Base-by-base conservation (phyloP, 2,329 filamentous ascomycete genomes). In the Torrubiellomyces zombiae region DNA sequence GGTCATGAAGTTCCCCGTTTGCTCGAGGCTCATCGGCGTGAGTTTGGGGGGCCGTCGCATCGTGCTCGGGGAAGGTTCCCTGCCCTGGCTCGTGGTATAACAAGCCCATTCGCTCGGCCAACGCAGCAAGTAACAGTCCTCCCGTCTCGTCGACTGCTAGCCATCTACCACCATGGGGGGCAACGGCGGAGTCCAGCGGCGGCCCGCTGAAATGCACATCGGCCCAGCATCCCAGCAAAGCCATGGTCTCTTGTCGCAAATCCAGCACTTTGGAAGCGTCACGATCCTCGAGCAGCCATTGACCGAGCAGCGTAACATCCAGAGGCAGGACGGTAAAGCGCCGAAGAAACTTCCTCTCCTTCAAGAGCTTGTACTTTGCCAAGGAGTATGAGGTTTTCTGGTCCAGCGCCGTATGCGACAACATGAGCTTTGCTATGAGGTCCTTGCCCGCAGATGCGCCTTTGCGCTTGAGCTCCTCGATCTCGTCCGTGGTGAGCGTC, bases 371-470 rank as follows among this genome's bases (percentile, higher is more conserved):
- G 53, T 98, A 98, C 50, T 98, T 98, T 21, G 86, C 85, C 29
- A 94, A 59, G 3, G 83, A 91, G 43, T 91, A 98, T 1, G 73
- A 65, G 0, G 89, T 95, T 61, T 98, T 98, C 55, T 95, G 78
- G 37, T 92, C 83, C 21, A 98, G 64, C 2, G 76, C 79, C 11
- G 79, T 75, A 50, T 98, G 89, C 21, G 83, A 89, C 16, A 83
- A 65, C 50, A 98, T 67, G 14, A 98, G 71, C 52, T 85, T 92
- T n/a, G 80, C 75, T 34, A 98, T 89, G 23, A 98, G 67, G 25
- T 92, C 85, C 46, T 79, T 78, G 9, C 85, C 86, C 0, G 81
- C 80, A 5, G 75, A 75, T 4, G 74, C 71, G 8, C 75, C 78
- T 28, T 82, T 70, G 9, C 61, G 76, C 38, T 76, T 76, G 4